Evolutionary conservation across 805 yeast species (phyloP), one percentile per base, ranked within the genome.

Genomic region (Maudiozyma bulderi): DNA sequence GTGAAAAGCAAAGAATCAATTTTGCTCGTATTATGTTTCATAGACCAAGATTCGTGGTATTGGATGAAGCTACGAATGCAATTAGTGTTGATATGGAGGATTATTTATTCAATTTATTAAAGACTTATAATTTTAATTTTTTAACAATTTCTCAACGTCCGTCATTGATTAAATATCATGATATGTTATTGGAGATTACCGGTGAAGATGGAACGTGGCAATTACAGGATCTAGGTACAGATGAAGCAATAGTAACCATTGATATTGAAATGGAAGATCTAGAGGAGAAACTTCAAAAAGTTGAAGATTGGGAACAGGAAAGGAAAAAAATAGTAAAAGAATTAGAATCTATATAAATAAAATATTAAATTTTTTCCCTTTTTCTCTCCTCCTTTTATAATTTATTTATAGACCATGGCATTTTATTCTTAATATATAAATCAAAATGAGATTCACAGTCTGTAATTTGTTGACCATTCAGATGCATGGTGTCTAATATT

Each of bases 51-150:
- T 86, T 86, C 65, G 88, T 89, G 3, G 79, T 89, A 2, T 74
- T 89, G 52, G 97, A 89, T 67, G 97, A 89, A 67, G 86, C 95
- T n/a, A 89, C 97, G 4, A 86, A 88, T 62, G 96, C 97, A 0
- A 89, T 89, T 10, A 80, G 88, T 47, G 83, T 83, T 43, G 97
- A 89, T 65, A 86, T 85, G 65, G 97, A 89, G 65, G 96, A 90
- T 54, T 78, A 81, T 50, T 71, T 89, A 47, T 89, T 88, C 67
- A 95, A 86, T 60, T 64, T 82, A 54, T 73, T 89, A 66, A 84
- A 80, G 58, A 72, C 69, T 49, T 81, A 81, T 58, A 76, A 79
- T 42, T 84, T 87, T 64, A 84, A 95, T 1, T 78, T 86, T 54
- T 78, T 89, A 49, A 87, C 96, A 1, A 77, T 89, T 51, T 78